phyloP scores from a whole-genome alignment of 164 flowering plant species.

The Stephania yunnanensis region DNA sequence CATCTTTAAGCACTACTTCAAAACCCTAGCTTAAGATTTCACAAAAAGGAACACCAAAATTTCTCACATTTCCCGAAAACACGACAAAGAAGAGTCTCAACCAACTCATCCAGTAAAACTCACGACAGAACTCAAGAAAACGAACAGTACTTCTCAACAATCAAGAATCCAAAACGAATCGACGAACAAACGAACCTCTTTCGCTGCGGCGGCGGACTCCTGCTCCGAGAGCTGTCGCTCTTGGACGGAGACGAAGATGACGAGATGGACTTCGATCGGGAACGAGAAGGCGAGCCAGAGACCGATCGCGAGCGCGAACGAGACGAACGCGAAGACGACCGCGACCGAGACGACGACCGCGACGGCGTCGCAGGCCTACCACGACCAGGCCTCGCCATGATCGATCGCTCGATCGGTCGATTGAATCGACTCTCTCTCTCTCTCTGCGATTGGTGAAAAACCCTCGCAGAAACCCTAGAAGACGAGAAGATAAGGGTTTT shows the following conservation, averaged over 20 bases:
- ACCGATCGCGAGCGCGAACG: conserved; percentile 29
- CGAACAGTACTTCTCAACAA: neutral
- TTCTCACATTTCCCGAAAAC: too few species aligned
- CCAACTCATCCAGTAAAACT: neutral
- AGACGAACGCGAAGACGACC: conserved; percentile 47
- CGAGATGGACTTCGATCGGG: conserved; percentile 47
- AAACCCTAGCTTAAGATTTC: too few species aligned
- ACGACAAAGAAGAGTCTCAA: too few species aligned
- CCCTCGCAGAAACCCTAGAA: conserved; percentile 5
- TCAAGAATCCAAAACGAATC: neutral
- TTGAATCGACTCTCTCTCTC: neutral
- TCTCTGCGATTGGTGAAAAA: neutral
- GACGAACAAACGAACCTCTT: conserved; percentile 33
- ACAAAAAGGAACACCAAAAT: too few species aligned
- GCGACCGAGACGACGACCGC: conserved; percentile 33
- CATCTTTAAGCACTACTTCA: too few species aligned
- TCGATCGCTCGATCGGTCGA: neutral
- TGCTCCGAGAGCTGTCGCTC: conserved; percentile 56
- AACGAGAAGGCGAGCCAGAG: conserved; percentile 47
- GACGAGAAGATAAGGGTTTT: neutral
- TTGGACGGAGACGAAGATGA: conserved; percentile 63
- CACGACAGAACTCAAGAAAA: too few species aligned
- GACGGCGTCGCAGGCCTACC: conserved; percentile 31
- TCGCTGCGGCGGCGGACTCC: conserved; percentile 47
- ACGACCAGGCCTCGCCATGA: conserved; percentile 43